phyloP scores from a whole-genome alignment of 192 early-diverging fungal species.

The Backusella circina region DNA sequence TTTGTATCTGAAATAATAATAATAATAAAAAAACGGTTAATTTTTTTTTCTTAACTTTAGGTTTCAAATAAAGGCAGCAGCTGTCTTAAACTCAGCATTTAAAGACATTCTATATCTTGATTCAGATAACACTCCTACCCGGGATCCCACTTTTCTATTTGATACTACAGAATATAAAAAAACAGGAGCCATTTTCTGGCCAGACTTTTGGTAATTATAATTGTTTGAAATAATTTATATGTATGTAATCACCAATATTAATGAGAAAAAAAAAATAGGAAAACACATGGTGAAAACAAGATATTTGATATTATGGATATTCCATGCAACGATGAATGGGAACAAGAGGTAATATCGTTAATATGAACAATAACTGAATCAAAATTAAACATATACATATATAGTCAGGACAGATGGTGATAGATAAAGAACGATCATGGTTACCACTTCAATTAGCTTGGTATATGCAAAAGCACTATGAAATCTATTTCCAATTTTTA shows the following conservation, averaged over 20 bases:
- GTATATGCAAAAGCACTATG: slow-evolving; percentile 31
- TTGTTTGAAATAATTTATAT: not conserved
- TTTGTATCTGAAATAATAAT: not conserved
- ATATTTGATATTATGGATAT: slow-evolving; percentile 35
- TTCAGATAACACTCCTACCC: slow-evolving; percentile 39
- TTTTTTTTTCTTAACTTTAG: not conserved
- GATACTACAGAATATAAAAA: slow-evolving; percentile 26
- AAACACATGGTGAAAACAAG: slow-evolving; percentile 36
- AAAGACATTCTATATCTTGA: slow-evolving; percentile 44
- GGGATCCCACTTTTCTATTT: slow-evolving; percentile 42
- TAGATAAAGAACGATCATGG: slow-evolving; percentile 32
- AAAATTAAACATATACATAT: not conserved
- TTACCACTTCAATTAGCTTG: slow-evolving; percentile 30
- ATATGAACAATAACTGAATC: not conserved
- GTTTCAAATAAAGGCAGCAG: slow-evolving; percentile 44
- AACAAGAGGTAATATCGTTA: slow-evolving; percentile 31
- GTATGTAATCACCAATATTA: not conserved
- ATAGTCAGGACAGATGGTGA: slow-evolving; percentile 34
- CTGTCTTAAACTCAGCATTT: slow-evolving; percentile 38
- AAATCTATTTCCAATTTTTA: slow-evolving; percentile 31
- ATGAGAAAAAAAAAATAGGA: slow-evolving; percentile 17
- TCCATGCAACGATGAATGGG: slow-evolving; percentile 35
- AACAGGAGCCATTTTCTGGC: slow-evolving; percentile 48
- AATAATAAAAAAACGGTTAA: not conserved
- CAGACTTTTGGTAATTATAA: slow-evolving; percentile 36